These are phyloP conservation scores for Cicer judaicum DNA, from an alignment of 306 rosid genomes.

Conservation along the genomic window DNA sequence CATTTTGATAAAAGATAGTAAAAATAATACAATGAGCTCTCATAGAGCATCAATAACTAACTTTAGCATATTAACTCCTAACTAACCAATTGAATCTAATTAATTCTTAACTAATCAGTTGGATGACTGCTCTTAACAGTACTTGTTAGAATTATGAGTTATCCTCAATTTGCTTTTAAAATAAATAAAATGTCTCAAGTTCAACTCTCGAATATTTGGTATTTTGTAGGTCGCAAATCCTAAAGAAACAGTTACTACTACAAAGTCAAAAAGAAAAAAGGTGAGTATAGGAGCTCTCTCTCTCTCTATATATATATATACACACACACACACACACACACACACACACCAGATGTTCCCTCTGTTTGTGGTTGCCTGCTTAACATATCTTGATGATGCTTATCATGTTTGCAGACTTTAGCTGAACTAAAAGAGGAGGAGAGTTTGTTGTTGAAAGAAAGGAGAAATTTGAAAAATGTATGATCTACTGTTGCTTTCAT, in stretches of 20 bases:
- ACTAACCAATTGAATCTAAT: no score
- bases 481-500: conserved; percentile 34
- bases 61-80: no score
- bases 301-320: no score
- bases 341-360: background rate
- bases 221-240: conserved; percentile 56
- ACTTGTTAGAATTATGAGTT: background rate
- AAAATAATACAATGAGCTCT: no score
- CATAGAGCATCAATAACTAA: no score
- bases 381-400: conserved; percentile 27
- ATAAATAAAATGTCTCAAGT: background rate
- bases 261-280: conserved; percentile 77
- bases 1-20: no score
- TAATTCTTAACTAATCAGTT: no score
- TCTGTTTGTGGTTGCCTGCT: conserved; percentile 6
- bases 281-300: conserved; percentile 45
- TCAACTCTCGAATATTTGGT: conserved; percentile 22
- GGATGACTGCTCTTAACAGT: no score
- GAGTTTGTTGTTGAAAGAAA: conserved; percentile 69
- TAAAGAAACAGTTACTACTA: conserved; percentile 54
- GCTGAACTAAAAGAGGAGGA: conserved; percentile 88
- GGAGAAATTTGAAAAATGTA: conserved; percentile 72
- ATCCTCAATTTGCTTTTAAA: background rate
- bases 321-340: no score
- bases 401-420: conserved; percentile 66